Conservation (phyloP, 2,329 filamentous ascomycete genomes). For the Beauveria sp. region DNA sequence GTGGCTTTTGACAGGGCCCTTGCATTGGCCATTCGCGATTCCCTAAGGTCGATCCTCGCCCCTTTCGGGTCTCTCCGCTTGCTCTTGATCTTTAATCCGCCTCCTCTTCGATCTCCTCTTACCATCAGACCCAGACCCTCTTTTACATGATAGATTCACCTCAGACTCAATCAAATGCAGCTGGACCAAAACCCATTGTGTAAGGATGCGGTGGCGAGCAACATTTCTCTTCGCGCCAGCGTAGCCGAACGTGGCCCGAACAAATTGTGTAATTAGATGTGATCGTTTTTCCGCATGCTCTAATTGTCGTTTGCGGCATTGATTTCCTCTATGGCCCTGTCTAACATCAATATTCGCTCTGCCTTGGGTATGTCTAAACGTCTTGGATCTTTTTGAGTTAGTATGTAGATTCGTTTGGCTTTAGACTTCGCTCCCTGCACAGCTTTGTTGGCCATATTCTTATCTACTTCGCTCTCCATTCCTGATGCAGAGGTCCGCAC, state of each 20-base stretch:
- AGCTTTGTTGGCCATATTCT: neutral
- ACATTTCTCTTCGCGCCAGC: constrained; percentile 12
- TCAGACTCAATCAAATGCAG: constrained; percentile 22
- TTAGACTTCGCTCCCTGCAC: neutral
- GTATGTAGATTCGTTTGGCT: neutral
- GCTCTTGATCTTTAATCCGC: neutral
- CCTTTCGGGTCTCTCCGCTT: neutral
- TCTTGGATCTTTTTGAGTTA: neutral
- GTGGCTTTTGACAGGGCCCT: neutral
- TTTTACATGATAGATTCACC: constrained; percentile 6
- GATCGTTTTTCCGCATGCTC: neutral
- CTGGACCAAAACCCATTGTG: constrained; percentile 23
- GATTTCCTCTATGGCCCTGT: neutral
- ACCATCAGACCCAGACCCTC: neutral
- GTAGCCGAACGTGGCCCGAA: neutral
- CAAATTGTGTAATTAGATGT: neutral
- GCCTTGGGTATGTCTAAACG: neutral
- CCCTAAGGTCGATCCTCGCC: neutral
- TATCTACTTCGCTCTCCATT: neutral
- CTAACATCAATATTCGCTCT: neutral
- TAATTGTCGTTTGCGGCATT: neutral
- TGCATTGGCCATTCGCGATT: neutral
- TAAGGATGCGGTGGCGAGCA: constrained; percentile 14
- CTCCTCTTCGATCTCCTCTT: neutral
- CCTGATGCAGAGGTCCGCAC: neutral